Base-by-base conservation (phyloP, 2,329 filamentous ascomycete species). In the Calycina marina region DNA sequence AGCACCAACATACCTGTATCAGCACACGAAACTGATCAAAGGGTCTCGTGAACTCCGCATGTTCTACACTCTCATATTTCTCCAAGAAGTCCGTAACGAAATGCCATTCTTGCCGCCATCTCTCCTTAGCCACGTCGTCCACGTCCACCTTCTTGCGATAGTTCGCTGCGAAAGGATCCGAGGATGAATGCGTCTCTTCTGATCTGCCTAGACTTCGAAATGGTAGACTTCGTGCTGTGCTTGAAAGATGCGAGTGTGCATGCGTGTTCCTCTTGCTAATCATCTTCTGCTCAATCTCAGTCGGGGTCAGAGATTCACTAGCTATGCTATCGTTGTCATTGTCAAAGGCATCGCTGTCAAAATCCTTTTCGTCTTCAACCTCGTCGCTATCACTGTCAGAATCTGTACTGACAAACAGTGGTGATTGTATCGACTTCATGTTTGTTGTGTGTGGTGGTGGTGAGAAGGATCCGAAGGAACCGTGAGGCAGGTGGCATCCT, bases 321-420 rank as follows among this genome's bases (percentile, higher is more conserved):
- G 15, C 15, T 8, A 29, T 15, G 27, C 27, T 29, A 10, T 15
- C 14, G 27, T 29, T 29, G 27, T 29, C 27, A 16, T 29, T 15
- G 14, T 29, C 27, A 17, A 16, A 29, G 27, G 11, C 18, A 9
- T 15, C 15, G 14, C 6, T 29, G 11, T 29, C 13, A 29, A 17
- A 18, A 14, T 6, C 25, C 20, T 8, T 22, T n/a, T 8, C 20
- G n/a, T 8, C 20, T 22, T 22, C n/a, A n/a, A 22, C 8, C 10
- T 9, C 13, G 25, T 27, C 25, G 27, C 13, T 16, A 12, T 15
- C 18, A 10, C 15, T 5, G 13, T 10, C 15, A 5, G 27, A 29
- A 15, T 29, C 27, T 15, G 14, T 29, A 16, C 27, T 29, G 9
- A 29, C 27, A 10, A 29, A 29, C 27, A 29, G 15, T 15, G 27